Percentiles rank a stretch among this genome's conserved stretches.
Conservation (phyloP, 805 yeast species). For the Wickerhamomyces mucosus region DNA sequence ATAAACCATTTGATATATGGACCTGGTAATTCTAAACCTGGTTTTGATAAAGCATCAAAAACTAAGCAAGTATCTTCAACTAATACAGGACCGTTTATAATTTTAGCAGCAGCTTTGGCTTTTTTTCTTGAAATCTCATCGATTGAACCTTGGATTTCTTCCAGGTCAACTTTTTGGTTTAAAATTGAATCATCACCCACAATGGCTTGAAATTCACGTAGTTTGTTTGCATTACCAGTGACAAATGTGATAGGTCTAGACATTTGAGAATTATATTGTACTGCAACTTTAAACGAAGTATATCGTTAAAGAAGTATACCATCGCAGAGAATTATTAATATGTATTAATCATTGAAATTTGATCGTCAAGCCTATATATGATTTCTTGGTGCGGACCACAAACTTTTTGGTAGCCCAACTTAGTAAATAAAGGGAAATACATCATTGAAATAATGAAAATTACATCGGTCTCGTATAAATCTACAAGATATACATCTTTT, state of each 20-base stretch:
- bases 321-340: too few species aligned
- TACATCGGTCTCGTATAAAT: too few species aligned
- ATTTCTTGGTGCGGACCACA: too few species aligned
- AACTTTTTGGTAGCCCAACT: too few species aligned
- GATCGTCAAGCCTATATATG: too few species aligned
- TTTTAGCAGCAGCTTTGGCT: slow-evolving; percentile 60
- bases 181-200: slow-evolving; percentile 43
- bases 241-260: slow-evolving; percentile 48
- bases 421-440: too few species aligned
- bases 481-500: too few species aligned
- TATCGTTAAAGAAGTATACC: too few species aligned
- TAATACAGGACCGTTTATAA: slow-evolving; percentile 68
- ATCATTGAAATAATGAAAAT: too few species aligned
- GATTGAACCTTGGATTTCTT: slow-evolving; percentile 84
- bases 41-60: slow-evolving; percentile 65
- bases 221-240: slow-evolving; percentile 84
- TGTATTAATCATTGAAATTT: too few species aligned
- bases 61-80: slow-evolving; percentile 94
- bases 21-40: slow-evolving; percentile 62
- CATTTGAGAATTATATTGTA: slow-evolving; percentile 1
- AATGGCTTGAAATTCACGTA: slow-evolving; percentile 75
- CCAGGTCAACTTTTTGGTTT: slow-evolving; percentile 68
- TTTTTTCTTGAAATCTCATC: slow-evolving; percentile 76
- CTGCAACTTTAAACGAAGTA: too few species aligned
- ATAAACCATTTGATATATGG: slow-evolving; percentile 95